A percentile compares a stretch with the other conserved stretches of the same genome.
These are phyloP conservation scores for Aspergillus ochraceus DNA, from an alignment of 2,329 filamentous ascomycete genomes.

Conservation along the genomic window DNA sequence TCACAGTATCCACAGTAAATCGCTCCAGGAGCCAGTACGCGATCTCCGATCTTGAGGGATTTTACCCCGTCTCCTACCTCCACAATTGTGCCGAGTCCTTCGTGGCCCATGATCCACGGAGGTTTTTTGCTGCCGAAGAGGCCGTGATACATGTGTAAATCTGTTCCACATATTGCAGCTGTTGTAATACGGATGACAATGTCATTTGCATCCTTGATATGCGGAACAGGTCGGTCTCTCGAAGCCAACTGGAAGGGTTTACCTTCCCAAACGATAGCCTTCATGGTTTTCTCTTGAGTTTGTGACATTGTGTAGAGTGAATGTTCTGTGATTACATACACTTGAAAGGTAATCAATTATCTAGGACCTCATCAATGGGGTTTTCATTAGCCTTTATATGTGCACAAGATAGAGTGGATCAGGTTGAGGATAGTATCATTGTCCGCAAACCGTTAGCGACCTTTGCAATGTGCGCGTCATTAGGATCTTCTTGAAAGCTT, in stretches of 20 bases:
- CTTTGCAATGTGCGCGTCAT: too few species aligned
- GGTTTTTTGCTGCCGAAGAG: constrained; percentile 17
- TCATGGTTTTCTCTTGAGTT: constrained; percentile 18
- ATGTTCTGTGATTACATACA: too few species aligned
- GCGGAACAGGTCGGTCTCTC: constrained; percentile 20
- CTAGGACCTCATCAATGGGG: too few species aligned
- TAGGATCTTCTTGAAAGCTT: too few species aligned
- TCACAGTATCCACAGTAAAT: constrained; percentile 1
- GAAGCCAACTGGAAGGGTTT: constrained; percentile 26
- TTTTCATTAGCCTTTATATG: too few species aligned
- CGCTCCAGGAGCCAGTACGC: constrained; percentile 12
- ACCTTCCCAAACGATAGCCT: constrained; percentile 29
- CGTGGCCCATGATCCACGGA: constrained; percentile 27
- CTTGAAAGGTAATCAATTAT: too few species aligned
- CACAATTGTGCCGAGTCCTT: constrained; percentile 23
- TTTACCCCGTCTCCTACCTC: constrained; percentile 19
- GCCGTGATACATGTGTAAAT: constrained; percentile 38
- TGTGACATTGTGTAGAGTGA: too few species aligned
- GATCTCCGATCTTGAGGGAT: constrained; percentile 17
- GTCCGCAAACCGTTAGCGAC: too few species aligned
- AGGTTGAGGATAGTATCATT: too few species aligned
- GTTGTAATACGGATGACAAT: constrained; percentile 37
- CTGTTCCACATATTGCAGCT: constrained; percentile 36
- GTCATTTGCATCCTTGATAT: constrained; percentile 25
- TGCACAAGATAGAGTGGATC: too few species aligned